phyloP scores from a whole-genome alignment of 1,284 basidiomycete species.

The Sparassis latifolia region DNA sequence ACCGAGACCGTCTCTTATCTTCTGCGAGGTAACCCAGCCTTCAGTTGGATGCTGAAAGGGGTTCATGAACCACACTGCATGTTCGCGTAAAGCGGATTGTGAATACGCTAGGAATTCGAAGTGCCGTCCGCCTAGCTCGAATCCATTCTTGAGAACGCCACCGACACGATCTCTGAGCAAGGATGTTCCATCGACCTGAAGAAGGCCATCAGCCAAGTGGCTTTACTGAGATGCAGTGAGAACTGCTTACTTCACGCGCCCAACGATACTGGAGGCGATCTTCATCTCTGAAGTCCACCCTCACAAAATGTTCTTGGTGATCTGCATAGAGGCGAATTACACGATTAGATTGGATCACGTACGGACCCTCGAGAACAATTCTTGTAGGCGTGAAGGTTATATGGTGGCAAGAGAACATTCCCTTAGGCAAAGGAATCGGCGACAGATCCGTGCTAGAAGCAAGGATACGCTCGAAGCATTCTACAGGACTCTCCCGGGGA shows the following conservation, averaged over 20 bases:
- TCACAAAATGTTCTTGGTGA: constrained; percentile 60
- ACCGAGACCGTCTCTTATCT: constrained; percentile 56
- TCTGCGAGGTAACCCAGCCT: constrained; percentile 41
- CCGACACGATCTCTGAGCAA: constrained; percentile 60
- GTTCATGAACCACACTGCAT: constrained; percentile 72
- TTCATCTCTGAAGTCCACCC: constrained; percentile 77
- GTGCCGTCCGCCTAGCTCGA: constrained; percentile 57
- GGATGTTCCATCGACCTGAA: constrained; percentile 44
- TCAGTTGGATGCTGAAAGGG: constrained; percentile 45
- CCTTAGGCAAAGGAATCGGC: constrained; percentile 17
- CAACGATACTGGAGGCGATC: constrained; percentile 63
- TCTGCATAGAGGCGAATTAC: constrained; percentile 54
- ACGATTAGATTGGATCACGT: constrained; percentile 58
- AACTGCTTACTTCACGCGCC: constrained; percentile 39
- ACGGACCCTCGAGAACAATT: constrained; percentile 67
- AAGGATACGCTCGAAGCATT: constrained; percentile 41
- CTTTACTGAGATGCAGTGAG: no score
- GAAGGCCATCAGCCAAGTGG: no score
- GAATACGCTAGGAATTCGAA: constrained; percentile 78
- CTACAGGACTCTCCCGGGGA: constrained; percentile 34
- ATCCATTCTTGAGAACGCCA: constrained; percentile 54
- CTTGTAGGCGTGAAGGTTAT: constrained; percentile 69
- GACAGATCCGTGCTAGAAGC: constrained; percentile 4
- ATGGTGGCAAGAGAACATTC: constrained; percentile 49
- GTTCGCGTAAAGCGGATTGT: constrained; percentile 59